Base-by-base conservation (phyloP, 129 eudicot genomes). In the Flaveria brownii region DNA sequence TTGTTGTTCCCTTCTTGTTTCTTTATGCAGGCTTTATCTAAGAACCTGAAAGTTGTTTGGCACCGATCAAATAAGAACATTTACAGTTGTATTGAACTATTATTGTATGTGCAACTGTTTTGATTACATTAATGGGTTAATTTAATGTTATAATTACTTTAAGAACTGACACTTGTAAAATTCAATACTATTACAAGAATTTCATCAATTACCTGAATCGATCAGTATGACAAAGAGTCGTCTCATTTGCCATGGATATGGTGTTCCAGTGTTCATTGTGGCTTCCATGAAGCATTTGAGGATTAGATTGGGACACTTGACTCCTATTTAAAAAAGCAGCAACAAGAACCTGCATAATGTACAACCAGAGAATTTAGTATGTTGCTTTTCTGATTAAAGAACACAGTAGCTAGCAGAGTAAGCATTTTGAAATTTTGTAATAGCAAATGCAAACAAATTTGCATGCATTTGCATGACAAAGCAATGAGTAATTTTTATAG, bases 1-100 rank as follows among this genome's bases (percentile, higher is more conserved):
- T 3, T 60, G 52, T 65, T 85, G 65, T 64, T 81, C 6, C 59
- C 88, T 45, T 83, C 89, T 75, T 83, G 80, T 12, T 2, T 78
- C 62, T 75, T 86, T 71, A 89, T 91, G 89, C 96, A 89, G 41
- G 96, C 99, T 78, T 91, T 95, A 87, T 95, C 97, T 78, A 95
- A 74, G 83, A 91, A 95, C 88, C 99, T 95, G 91, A 45, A 83
- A 59, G 50, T 76, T 75, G 75, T 36, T 70, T 49, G 23, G 41
- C 23, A 39, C 16, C 16, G 12, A 13, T 49, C 64, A 57, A 14
- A 57, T 1, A 17, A 55, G 12, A 18, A 55, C 62, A 55, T 50
- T 50, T 50, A 50, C 17, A 6, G 11, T 10, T 36, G 41, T 36
- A 36, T 36, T 36, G 41, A 36, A 36, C 41, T 36, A 36, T 36